phyloP scores from a whole-genome alignment of 805 yeast species.

The Komagataella kurtzmanii region DNA sequence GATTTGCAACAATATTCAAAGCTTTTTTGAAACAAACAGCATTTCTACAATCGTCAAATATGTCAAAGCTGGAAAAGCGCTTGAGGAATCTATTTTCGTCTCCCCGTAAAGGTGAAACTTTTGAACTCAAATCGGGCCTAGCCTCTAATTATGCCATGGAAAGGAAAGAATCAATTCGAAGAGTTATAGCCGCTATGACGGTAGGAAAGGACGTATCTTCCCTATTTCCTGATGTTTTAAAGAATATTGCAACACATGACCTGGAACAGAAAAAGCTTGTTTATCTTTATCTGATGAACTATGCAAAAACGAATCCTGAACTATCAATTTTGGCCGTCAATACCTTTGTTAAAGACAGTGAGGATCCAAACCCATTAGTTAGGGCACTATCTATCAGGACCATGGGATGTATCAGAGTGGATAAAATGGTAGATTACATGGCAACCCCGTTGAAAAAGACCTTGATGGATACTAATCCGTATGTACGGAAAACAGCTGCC shows the following conservation, averaged over 20 bases:
- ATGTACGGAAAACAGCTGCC: conserved; percentile 95
- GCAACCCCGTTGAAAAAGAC: conserved; percentile 82
- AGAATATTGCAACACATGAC: conserved; percentile 94
- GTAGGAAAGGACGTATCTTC: conserved; percentile 93
- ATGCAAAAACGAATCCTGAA: conserved; percentile 94
- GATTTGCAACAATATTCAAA: background rate
- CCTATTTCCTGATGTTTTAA: conserved; percentile 88
- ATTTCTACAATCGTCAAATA: background rate
- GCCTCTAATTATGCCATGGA: conserved; percentile 93
- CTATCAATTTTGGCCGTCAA: conserved; percentile 91
- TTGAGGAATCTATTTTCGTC: conserved; percentile 28
- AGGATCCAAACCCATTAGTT: conserved; percentile 92
- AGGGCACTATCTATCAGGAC: conserved; percentile 95
- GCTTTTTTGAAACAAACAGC: conserved; percentile 7
- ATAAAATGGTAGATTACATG: conserved; percentile 89
- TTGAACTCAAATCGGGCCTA: conserved; percentile 77
- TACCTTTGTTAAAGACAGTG: conserved; percentile 90
- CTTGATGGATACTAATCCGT: conserved; percentile 85
- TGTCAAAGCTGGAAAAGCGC: conserved; percentile 22
- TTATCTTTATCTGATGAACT: conserved; percentile 89
- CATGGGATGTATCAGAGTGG: conserved; percentile 96
- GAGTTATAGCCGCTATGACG: conserved; percentile 97
- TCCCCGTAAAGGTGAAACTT: conserved; percentile 61
- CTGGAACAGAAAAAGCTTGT: conserved; percentile 94
- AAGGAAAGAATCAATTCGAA: conserved; percentile 90